A percentile compares a stretch with the other conserved stretches of the same genome.
phyloP scores from a whole-genome alignment of 306 rosid genomes.

The Trifolium subterraneum region DNA sequence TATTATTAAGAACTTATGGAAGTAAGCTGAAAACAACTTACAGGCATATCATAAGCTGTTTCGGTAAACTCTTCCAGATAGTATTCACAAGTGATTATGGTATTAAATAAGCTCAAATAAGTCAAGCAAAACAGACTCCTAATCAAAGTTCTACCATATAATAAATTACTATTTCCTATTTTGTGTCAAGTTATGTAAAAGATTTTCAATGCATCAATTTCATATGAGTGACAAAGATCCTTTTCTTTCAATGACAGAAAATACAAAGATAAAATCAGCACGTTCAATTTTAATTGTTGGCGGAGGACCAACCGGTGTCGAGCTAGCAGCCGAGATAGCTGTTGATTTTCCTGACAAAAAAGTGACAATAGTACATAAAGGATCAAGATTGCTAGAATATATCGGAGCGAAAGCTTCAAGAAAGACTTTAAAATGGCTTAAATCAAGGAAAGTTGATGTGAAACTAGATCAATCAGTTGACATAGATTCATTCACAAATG shows the following conservation, averaged over 20 bases:
- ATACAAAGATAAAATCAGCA: slow-evolving; percentile 67
- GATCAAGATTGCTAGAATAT: slow-evolving; percentile 77
- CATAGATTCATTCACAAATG: slow-evolving; percentile 45
- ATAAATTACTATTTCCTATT: not conserved
- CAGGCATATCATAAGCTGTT: too few species aligned
- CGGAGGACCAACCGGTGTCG: slow-evolving; percentile 96
- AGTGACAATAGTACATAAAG: slow-evolving; percentile 75
- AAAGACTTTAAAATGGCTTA: slow-evolving; percentile 68
- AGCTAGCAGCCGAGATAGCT: slow-evolving; percentile 84
- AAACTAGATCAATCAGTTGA: slow-evolving; percentile 63
- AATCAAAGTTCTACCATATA: slow-evolving; percentile 18
- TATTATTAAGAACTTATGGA: too few species aligned
- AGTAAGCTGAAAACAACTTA: too few species aligned
- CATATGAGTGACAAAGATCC: not conserved
- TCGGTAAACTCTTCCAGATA: too few species aligned
- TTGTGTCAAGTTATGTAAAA: not conserved
- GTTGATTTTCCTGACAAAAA: slow-evolving; percentile 74
- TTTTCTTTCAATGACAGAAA: slow-evolving; percentile 50
- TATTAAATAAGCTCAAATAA: too few species aligned
- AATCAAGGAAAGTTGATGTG: slow-evolving; percentile 70
- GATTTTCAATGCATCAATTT: slow-evolving; percentile 14
- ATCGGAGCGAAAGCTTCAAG: slow-evolving; percentile 73
- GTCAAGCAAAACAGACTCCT: not conserved
- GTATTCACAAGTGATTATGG: too few species aligned
- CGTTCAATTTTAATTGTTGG: slow-evolving; percentile 75